Conservation (phyloP, 257 asterid genomes). For the Solanum sitiens region DNA sequence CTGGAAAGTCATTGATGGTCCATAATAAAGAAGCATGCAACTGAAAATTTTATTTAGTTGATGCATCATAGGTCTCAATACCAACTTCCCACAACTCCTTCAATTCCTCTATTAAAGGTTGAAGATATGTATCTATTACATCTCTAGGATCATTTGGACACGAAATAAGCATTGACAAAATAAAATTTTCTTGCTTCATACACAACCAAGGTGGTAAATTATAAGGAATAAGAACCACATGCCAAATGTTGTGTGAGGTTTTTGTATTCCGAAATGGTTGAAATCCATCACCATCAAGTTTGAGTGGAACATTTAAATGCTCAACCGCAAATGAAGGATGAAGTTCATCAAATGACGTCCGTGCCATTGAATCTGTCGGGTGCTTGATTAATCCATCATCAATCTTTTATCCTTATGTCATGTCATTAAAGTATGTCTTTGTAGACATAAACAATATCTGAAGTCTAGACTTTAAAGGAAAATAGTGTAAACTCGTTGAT, state of each 20-base stretch:
- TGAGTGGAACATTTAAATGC: neutral
- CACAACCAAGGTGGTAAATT: neutral
- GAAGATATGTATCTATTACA: neutral
- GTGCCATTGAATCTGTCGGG: neutral
- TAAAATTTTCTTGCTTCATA: neutral
- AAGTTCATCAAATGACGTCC: neutral
- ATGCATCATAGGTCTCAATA: neutral
- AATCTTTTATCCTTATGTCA: neutral
- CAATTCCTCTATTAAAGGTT: neutral
- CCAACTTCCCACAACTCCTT: neutral
- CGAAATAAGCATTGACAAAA: too few species aligned
- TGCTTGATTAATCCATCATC: neutral
- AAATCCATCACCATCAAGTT: neutral
- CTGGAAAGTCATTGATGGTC: neutral
- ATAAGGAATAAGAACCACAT: neutral
- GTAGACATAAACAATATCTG: neutral
- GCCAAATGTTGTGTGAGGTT: neutral
- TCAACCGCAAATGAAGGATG: neutral
- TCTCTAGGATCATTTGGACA: neutral
- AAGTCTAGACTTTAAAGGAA: neutral
- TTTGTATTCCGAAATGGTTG: neutral
- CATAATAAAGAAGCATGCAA: neutral
- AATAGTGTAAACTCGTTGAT: neutral
- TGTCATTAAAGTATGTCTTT: neutral
- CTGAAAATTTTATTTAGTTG: neutral